These are phyloP conservation scores for Acanthamoeba sp. DNA, from an alignment of 208 protist genomes.

Conservation along the genomic window DNA sequence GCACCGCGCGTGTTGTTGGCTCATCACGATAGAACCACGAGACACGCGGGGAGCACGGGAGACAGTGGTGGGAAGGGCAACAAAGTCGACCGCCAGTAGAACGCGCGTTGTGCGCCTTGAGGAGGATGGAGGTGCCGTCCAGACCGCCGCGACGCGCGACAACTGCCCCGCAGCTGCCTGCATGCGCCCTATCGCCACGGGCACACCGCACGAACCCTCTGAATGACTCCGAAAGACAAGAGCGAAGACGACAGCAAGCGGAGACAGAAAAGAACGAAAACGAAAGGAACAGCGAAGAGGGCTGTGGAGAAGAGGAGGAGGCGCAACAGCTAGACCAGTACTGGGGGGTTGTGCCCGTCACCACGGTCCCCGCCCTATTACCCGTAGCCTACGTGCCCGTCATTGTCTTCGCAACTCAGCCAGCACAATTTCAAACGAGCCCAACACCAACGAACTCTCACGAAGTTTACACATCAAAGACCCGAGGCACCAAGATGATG, in stretches of 20 bases:
- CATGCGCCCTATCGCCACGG: neutral
- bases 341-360: slow-evolving; percentile 2
- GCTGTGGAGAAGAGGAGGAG: neutral
- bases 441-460: no score
- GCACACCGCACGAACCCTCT: neutral
- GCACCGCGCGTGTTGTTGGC: no score
- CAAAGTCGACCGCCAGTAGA: no score
- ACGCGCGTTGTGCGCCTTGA: no score
- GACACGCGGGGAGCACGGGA: no score
- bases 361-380: neutral
- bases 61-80: no score
- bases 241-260: neutral
- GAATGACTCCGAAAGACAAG: neutral
- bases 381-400: neutral
- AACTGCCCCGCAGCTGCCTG: neutral
- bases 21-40: no score
- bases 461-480: neutral
- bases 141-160: neutral
- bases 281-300: neutral
- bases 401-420: neutral
- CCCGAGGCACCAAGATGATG: neutral
- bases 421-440: neutral
- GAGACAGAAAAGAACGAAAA: neutral
- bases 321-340: neutral
- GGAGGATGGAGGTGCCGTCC: no score